These are phyloP conservation scores for Sporothrix protearum DNA, from an alignment of 2,329 filamentous ascomycete genomes.

Conservation along the genomic window DNA sequence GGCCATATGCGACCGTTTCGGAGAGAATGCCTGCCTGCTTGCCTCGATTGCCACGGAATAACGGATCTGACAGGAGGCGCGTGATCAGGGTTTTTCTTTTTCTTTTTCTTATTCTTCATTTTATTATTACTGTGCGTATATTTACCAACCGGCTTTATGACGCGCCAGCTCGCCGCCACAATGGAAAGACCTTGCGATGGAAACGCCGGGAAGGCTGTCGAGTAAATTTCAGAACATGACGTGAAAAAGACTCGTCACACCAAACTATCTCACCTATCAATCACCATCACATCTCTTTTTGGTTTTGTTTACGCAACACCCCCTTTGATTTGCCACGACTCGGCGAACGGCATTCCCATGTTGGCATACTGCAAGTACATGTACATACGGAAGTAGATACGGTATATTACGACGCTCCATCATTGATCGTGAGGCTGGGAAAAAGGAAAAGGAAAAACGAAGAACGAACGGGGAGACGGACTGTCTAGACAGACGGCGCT, in stretches of 20 bases:
- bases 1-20: too few species aligned
- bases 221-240: neutral
- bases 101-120: neutral
- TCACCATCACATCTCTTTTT: neutral
- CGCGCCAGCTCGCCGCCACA: neutral
- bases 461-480: neutral
- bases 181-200: neutral
- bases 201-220: neutral
- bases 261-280: neutral
- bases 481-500: neutral
- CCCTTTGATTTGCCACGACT: neutral
- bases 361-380: too few species aligned
- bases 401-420: neutral
- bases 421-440: too few species aligned
- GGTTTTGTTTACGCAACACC: too few species aligned
- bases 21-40: neutral
- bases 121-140: too few species aligned
- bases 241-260: neutral
- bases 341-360: neutral
- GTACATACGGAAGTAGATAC: too few species aligned
- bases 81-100: neutral
- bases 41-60: neutral
- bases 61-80: slow-evolving; percentile 1
- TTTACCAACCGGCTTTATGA: too few species aligned
- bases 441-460: neutral